A percentile compares a stretch with the other conserved stretches of the same genome.
Conservation (phyloP, 176 grass and related monocot genomes). For the Triticum timopheevii region DNA sequence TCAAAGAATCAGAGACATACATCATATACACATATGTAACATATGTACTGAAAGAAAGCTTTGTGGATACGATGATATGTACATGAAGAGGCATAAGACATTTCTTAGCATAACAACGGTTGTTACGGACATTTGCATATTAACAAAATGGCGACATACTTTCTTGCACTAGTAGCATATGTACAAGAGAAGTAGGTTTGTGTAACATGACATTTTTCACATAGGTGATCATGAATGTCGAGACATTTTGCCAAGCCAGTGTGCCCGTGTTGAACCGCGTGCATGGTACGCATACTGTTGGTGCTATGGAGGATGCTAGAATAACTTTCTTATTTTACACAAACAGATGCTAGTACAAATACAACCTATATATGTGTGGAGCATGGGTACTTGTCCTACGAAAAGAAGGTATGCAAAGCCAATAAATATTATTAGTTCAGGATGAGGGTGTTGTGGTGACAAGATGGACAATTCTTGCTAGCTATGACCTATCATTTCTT, state of each 20-base stretch:
- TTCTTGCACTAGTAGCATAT: neutral
- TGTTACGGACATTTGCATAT: neutral
- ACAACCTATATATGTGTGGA: neutral
- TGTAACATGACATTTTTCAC: neutral
- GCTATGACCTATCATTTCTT: neutral
- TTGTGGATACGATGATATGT: neutral
- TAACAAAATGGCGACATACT: neutral
- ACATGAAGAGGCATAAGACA: neutral
- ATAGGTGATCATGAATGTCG: slow-evolving; percentile 11
- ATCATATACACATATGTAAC: neutral
- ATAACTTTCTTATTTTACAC: neutral
- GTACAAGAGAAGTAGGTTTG: neutral
- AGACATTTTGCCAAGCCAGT: neutral
- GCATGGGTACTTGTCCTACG: neutral
- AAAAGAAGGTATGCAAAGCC: neutral
- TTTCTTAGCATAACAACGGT: slow-evolving; percentile 10
- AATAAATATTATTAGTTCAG: neutral
- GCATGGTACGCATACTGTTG: neutral
- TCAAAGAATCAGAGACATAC: neutral
- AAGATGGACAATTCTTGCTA: neutral
- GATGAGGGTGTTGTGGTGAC: neutral
- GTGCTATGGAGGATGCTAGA: neutral
- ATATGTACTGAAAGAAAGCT: neutral
- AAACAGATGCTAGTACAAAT: neutral
- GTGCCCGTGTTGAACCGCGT: neutral